Evolutionary conservation across 306 rosid genomes (phyloP), one percentile per base, ranked within the genome.

Genomic region (Cicer arietinum): DNA sequence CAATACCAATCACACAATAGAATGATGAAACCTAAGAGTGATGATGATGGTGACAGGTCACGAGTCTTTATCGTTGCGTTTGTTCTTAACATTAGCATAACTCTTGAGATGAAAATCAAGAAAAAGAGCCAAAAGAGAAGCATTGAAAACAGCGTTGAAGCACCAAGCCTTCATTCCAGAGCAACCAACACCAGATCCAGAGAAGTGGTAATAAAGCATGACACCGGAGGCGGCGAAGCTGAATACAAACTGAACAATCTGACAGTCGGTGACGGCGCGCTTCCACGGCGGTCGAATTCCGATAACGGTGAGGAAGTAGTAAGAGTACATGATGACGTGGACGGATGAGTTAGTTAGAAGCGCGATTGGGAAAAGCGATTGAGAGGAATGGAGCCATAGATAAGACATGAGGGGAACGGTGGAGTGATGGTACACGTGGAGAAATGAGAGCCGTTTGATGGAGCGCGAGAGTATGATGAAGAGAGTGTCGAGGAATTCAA

Each of bases 401-500:
- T 85, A 86, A 79, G 84, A 92, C 97, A 94, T 90, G 74, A 94
- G 16, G 6, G 84, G 71, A 0, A 94, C 99, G 50, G 91, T 87
- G 0, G 99, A 76, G 78, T 94, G 99, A 83, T 94, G 97, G 90
- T 89, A 92, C 6, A 94, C 92, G 84, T 94, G 97, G 89, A 94
- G 99, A 82, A 94, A 90, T 0, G 96, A 81, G 58, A 94, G 90
- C 2, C 97, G 90, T 54, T 75, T 75, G 71, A 66, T 61, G 35
- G 93, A 87, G 9, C 88, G 84, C 2, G 81, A 80, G 50, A 89
- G 85, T 44, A 94, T 41, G 85, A 94, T 94, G 73, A 89, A 77
- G 13, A 88, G 83, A 4, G 99, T 94, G 79, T 91, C 99, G 0
- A 89, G 13, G 77, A 94, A 82, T 75, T 94, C 97, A 0, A 89